These are phyloP conservation scores for Cryptococcus wingfieldii DNA, from an alignment of 1,284 basidiomycete genomes.

Conservation along the genomic window DNA sequence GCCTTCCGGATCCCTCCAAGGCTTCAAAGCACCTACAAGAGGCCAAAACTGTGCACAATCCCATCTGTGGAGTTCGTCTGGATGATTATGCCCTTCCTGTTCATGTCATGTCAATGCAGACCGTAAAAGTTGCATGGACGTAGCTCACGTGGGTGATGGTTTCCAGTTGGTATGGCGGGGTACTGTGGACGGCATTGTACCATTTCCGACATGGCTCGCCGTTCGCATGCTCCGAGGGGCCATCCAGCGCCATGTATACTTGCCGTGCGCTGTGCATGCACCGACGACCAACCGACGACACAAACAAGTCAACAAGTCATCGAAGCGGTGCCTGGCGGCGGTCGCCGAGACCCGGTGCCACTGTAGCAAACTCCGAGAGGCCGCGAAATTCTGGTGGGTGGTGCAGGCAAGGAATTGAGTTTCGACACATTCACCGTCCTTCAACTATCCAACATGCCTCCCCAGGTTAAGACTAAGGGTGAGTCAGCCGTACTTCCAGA, in stretches of 20 bases:
- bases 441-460: slow-evolving; percentile 28
- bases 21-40: slow-evolving; percentile 7
- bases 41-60: slow-evolving; percentile 16
- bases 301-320: too few species aligned
- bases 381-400: too few species aligned
- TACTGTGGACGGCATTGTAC: slow-evolving; percentile 1
- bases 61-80: neutral
- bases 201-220: slow-evolving; percentile 1
- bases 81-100: neutral
- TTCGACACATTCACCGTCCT: too few species aligned
- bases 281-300: too few species aligned
- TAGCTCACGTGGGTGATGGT: neutral
- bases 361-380: too few species aligned
- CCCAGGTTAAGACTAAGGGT: slow-evolving; percentile 47
- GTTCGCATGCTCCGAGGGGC: too few species aligned
- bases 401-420: too few species aligned
- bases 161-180: slow-evolving; percentile 9
- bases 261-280: too few species aligned
- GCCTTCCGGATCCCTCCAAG: slow-evolving; percentile 1
- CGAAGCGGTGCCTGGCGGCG: neutral
- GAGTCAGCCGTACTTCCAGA: neutral
- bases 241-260: too few species aligned
- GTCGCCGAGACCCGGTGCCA: too few species aligned
- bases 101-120: neutral
- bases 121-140: neutral